Evolutionary conservation across 192 early-diverging fungal genomes (phyloP).

Genomic region (Linnemannia elongata): DNA sequence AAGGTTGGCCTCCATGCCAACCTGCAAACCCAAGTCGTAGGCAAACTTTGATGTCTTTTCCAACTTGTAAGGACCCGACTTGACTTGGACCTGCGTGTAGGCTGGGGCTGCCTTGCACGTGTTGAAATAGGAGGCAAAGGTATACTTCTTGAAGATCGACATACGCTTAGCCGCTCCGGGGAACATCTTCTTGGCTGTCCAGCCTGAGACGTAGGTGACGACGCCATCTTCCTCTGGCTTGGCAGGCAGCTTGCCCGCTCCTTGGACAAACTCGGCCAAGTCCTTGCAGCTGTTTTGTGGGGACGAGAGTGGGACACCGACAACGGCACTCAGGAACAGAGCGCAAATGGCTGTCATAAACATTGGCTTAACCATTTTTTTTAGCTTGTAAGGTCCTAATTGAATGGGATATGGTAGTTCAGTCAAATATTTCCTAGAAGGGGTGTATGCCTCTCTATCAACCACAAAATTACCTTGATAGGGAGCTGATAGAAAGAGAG

Average conservation of each 20-base stretch:
- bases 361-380: conserved; percentile 5
- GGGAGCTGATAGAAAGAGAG: not conserved
- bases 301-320: conserved; percentile 9
- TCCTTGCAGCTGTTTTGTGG: conserved; percentile 17
- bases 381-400: conserved; percentile 4
- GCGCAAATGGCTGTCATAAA: conserved; percentile 11
- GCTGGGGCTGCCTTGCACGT: not conserved
- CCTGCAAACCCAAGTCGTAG: conserved; percentile 18
- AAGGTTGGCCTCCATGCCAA: conserved; percentile 28
- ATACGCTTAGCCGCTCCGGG: not conserved
- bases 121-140: conserved; percentile 15
- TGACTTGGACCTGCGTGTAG: conserved; percentile 20
- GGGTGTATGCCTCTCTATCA: not conserved
- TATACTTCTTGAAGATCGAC: not conserved
- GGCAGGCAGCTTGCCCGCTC: not conserved
- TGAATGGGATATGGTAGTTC: not conserved
- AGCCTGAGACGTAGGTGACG: conserved; percentile 9
- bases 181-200: conserved; percentile 26
- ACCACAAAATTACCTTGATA: not conserved
- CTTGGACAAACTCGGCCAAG: conserved; percentile 16
- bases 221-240: conserved; percentile 17
- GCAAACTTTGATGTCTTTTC: conserved; percentile 19
- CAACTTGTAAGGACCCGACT: conserved; percentile 23
- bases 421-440: not conserved
- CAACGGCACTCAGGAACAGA: conserved; percentile 15